Evolutionary conservation across 2,329 filamentous ascomycete species (phyloP).

Genomic region (Aspergillus bombycis): DNA sequence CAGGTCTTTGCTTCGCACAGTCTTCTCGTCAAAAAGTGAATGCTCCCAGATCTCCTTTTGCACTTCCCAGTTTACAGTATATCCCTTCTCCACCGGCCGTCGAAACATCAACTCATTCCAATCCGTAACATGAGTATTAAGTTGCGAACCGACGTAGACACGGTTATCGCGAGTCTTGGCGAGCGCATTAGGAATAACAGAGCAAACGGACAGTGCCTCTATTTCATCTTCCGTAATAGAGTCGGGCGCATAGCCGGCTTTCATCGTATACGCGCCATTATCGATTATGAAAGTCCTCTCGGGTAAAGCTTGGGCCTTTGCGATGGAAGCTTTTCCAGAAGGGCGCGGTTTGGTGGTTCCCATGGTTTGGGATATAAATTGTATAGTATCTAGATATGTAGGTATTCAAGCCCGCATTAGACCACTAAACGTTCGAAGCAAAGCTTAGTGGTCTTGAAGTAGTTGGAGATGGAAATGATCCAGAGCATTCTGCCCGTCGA

Average conservation of each 20-base stretch:
- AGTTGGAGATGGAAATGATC: slow-evolving; percentile 5
- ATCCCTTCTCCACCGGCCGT: slow-evolving; percentile 90
- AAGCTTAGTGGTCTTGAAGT: background rate
- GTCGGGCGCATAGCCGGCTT: slow-evolving; percentile 74
- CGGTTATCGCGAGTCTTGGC: slow-evolving; percentile 79
- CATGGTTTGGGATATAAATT: slow-evolving; percentile 24
- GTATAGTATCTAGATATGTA: background rate
- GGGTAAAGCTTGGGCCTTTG: slow-evolving; percentile 56
- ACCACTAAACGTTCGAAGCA: background rate
- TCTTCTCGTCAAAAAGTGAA: slow-evolving; percentile 74
- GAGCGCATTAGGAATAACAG: slow-evolving; percentile 83
- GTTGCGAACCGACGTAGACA: slow-evolving; percentile 77
- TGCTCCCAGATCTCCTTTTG: slow-evolving; percentile 95
- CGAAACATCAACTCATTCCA: slow-evolving; percentile 88
- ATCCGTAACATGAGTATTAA: slow-evolving; percentile 74
- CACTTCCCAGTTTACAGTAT: slow-evolving; percentile 93
- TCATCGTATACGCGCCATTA: slow-evolving; percentile 89
- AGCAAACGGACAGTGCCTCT: slow-evolving; percentile 55
- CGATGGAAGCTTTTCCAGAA: slow-evolving; percentile 55
- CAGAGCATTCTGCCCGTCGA: slow-evolving; percentile 14
- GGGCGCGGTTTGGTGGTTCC: slow-evolving; percentile 40
- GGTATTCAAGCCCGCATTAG: background rate
- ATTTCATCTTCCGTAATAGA: slow-evolving; percentile 39
- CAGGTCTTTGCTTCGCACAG: slow-evolving; percentile 54
- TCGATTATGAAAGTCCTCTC: slow-evolving; percentile 81